phyloP scores from a whole-genome alignment of 148 eudicot genomes.

The Amaranthus palmeri region DNA sequence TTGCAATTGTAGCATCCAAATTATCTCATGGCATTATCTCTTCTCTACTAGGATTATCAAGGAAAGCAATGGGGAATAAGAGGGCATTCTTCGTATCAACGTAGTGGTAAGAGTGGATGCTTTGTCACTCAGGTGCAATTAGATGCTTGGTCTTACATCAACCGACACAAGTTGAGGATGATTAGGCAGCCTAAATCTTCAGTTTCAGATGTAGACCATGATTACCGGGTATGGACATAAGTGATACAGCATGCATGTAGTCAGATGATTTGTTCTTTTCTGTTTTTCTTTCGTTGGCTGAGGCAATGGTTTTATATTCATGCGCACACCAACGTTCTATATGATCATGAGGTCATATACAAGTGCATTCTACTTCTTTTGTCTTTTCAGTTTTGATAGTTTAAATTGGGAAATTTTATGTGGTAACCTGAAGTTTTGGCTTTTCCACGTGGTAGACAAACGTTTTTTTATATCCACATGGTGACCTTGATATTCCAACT shows the following conservation, averaged over 20 bases:
- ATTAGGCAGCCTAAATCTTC: slow-evolving; percentile 37
- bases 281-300: neutral
- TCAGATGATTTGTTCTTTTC: neutral
- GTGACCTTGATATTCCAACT: too few relatives aligned
- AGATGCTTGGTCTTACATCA: slow-evolving; percentile 67
- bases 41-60: slow-evolving; percentile 45
- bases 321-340: neutral
- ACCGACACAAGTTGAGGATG: slow-evolving; percentile 35
- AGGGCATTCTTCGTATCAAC: slow-evolving; percentile 23
- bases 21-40: slow-evolving; percentile 11
- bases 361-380: neutral
- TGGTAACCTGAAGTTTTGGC: too few relatives aligned
- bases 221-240: slow-evolving; percentile 48
- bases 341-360: neutral
- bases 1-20: neutral
- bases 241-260: slow-evolving; percentile 1
- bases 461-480: too few relatives aligned
- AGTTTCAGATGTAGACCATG: slow-evolving; percentile 46
- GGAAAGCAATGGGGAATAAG: slow-evolving; percentile 44
- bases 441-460: too few relatives aligned
- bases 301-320: neutral
- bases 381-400: neutral
- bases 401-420: too few relatives aligned
- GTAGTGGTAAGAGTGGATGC: slow-evolving; percentile 35
- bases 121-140: slow-evolving; percentile 63